Evolutionary conservation across 139 green algal species (phyloP).

Genomic region (Zygnema cylindricum): DNA sequence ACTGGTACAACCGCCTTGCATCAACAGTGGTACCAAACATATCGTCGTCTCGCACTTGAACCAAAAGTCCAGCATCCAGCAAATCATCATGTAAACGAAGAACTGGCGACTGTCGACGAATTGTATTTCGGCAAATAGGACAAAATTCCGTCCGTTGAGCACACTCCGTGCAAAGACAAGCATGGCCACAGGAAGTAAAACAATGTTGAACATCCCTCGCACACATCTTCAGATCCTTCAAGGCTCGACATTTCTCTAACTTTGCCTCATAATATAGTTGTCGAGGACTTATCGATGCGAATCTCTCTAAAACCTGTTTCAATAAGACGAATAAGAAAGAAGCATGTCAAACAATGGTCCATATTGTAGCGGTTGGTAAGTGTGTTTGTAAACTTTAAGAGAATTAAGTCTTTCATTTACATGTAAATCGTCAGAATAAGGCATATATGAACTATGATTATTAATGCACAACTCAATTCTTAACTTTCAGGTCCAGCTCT

Average conservation of each 20-base stretch:
- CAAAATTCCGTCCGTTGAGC: neutral
- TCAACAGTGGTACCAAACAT: neutral
- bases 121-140: constrained; percentile 9
- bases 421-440: too few species aligned
- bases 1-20: neutral
- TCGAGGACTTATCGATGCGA: neutral
- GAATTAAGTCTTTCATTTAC: too few species aligned
- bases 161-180: constrained; percentile 16
- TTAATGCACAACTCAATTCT: too few species aligned
- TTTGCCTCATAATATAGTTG: constrained; percentile 1
- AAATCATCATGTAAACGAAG: constrained; percentile 2
- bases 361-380: too few species aligned
- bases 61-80: neutral
- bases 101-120: neutral
- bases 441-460: too few species aligned
- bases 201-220: neutral
- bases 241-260: neutral
- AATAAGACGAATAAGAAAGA: too few species aligned
- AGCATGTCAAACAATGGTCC: too few species aligned
- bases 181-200: neutral
- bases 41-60: neutral
- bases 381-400: too few species aligned
- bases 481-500: too few species aligned
- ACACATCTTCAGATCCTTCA: neutral
- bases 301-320: neutral